Percentiles rank a stretch among this genome's conserved stretches.
phyloP scores from a whole-genome alignment of 139 green algal genomes.

The Volvox africanus region DNA sequence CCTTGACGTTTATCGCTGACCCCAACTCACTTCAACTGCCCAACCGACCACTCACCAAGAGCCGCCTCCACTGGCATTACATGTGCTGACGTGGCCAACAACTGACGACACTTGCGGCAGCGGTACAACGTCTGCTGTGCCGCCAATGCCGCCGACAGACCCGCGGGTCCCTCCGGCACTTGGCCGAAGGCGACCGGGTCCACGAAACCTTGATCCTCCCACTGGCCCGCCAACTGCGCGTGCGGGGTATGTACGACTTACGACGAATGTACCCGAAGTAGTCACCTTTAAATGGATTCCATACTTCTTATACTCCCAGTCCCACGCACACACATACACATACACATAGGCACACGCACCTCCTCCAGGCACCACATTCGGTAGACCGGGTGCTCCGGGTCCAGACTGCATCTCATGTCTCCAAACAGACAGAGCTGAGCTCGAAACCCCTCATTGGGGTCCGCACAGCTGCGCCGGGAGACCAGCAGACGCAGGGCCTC shows the following conservation, averaged over 20 bases:
- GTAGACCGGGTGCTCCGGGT: conserved; percentile 74
- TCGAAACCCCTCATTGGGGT: conserved; percentile 83
- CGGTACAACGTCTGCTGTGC: conserved; percentile 67
- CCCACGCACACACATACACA: no score
- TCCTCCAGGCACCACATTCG: conserved; percentile 71
- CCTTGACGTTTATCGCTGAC: no score
- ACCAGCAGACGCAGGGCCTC: neutral
- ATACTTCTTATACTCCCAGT: no score
- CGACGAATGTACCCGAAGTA: no score
- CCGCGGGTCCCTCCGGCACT: conserved; percentile 45
- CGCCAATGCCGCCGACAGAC: neutral
- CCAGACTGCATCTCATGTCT: conserved; percentile 71
- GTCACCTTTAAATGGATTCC: no score
- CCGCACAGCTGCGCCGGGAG: neutral
- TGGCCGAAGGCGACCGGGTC: conserved; percentile 62
- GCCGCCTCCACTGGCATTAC: conserved; percentile 72
- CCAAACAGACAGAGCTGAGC: conserved; percentile 81
- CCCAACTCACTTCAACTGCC: neutral
- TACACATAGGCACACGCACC: conserved; percentile 9
- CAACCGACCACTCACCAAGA: conserved; percentile 47
- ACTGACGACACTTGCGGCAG: conserved; percentile 83
- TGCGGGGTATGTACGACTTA: neutral
- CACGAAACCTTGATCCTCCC: conserved; percentile 65
- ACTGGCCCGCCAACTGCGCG: conserved; percentile 60
- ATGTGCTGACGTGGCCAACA: conserved; percentile 74